Conservation (phyloP, 2,329 filamentous ascomycete genomes). For the Lasiodiplodia hormozganensis region DNA sequence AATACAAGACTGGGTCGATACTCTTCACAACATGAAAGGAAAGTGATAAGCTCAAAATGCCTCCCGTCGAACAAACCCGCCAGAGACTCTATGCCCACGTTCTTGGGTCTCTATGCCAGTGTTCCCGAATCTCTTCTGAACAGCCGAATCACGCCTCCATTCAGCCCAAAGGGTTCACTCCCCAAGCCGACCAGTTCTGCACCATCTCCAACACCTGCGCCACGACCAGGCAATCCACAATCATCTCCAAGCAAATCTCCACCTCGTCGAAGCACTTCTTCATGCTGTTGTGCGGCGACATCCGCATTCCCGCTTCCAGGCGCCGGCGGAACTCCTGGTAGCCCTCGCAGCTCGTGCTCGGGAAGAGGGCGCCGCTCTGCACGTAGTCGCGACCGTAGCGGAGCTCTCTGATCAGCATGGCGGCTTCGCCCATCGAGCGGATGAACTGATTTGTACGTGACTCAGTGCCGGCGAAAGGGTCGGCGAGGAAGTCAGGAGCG, state of each 20-base stretch:
- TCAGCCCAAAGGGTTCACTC: not conserved
- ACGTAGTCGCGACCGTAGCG: not conserved
- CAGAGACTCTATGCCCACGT: no score
- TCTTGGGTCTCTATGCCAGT: no score
- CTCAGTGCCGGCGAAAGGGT: no score
- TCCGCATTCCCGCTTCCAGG: not conserved
- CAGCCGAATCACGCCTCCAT: not conserved
- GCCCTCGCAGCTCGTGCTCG: not conserved
- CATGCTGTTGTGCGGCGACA: not conserved
- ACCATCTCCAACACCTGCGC: not conserved
- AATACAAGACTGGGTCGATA: not conserved
- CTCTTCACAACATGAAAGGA: not conserved
- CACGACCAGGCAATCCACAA: not conserved
- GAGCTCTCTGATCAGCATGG: not conserved
- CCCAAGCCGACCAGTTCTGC: not conserved
- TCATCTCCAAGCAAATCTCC: not conserved
- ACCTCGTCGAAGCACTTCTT: not conserved
- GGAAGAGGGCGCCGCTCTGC: not conserved
- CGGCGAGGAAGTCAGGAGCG: not conserved
- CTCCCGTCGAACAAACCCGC: not conserved
- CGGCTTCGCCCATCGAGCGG: not conserved
- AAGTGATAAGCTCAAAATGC: not conserved
- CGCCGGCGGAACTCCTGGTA: not conserved
- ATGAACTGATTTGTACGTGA: no score
- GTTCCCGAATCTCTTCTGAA: not conserved